Evolutionary conservation across 495 filamentous ascomycete genomes (phyloP), one percentile per base, ranked within the genome.

Genomic region (Penicillium herquei): DNA sequence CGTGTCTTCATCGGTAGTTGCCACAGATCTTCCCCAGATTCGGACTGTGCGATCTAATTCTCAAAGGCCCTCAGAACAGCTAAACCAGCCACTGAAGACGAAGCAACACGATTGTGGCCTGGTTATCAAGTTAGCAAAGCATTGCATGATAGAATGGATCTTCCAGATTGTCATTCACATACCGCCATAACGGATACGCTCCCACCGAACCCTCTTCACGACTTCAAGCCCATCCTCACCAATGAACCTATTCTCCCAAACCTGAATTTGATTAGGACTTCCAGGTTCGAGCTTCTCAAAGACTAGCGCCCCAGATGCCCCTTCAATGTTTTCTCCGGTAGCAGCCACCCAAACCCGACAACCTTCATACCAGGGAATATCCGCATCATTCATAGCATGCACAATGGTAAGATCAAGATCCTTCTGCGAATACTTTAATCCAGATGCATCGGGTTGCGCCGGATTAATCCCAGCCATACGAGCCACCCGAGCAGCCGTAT

Each of bases 371-470:
- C 79, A 89, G 0, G 89, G 85, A 60, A 95, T 93, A 53, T 93
- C 88, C 42, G 73, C 75, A 68, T 95, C 90, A 61, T 93, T 82
- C 49, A 74, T 78, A 13, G 90, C 84, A 64, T 93, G 90, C 10
- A 95, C 77, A 17, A 95, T 70, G n/a, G 78, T 79, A n/a, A 95
- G 70, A 50, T 85, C 79, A 13, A 91, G 56, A 18, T 74, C 77
- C 52, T 73, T 77, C 34, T 73, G 75, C 0, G 80, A 78, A 26
- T 79, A 73, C 1, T 60, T 46, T 13, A 57, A 40, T 0, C 67
- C 61, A 3, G 57, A 52, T 16, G 62, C 57, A 35, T 68, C 63
- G 21, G 61, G 46, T 0, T 40, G 52, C 3, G 63, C 56, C 7
- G 64, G 39, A n/a, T 61, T 61, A n/a, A 71, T 60, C 7, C 68